Evolutionary conservation across 2,329 filamentous ascomycete species (phyloP).

Genomic region (Chalara sp.): DNA sequence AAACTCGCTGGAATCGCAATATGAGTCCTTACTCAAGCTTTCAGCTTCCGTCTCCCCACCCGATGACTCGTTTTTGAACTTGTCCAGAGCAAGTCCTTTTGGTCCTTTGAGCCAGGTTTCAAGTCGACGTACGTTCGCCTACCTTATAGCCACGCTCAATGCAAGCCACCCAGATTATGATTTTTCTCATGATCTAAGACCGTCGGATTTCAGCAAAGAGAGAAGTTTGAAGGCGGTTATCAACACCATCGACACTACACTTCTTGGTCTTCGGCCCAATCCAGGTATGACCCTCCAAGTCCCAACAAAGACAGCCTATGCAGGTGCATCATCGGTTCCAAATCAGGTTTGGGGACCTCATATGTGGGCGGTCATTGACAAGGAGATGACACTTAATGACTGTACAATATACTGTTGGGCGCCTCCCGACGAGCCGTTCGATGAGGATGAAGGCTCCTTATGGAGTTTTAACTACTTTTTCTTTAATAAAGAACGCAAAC

Average conservation of each 20-base stretch:
- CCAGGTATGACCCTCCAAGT: constrained; percentile 32
- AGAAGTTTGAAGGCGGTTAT: constrained; percentile 64
- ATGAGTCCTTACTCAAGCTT: constrained; percentile 79
- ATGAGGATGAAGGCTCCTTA: constrained; percentile 85
- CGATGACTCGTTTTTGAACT: constrained; percentile 56
- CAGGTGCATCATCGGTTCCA: constrained; percentile 30
- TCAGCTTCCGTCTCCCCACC: constrained; percentile 84
- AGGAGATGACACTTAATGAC: constrained; percentile 86
- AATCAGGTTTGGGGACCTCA: constrained; percentile 73
- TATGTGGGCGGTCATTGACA: constrained; percentile 89
- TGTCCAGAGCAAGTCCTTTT: constrained; percentile 85
- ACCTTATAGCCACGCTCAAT: constrained; percentile 92
- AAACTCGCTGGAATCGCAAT: constrained; percentile 81
- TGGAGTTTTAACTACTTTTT: constrained; percentile 98
- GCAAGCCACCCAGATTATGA: constrained; percentile 96
- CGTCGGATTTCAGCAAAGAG: constrained; percentile 84
- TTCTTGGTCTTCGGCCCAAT: constrained; percentile 77
- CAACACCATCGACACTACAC: constrained; percentile 65
- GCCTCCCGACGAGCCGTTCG: constrained; percentile 83
- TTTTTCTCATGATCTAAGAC: constrained; percentile 86
- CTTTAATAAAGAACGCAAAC: constrained; percentile 87
- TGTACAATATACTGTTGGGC: constrained; percentile 88
- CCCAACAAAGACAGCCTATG: constrained; percentile 31
- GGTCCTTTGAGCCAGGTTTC: constrained; percentile 82
- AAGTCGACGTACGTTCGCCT: constrained; percentile 87